Evolutionary conservation across 805 yeast species (phyloP).

Genomic region (Wickerhamomyces chaumierensis): DNA sequence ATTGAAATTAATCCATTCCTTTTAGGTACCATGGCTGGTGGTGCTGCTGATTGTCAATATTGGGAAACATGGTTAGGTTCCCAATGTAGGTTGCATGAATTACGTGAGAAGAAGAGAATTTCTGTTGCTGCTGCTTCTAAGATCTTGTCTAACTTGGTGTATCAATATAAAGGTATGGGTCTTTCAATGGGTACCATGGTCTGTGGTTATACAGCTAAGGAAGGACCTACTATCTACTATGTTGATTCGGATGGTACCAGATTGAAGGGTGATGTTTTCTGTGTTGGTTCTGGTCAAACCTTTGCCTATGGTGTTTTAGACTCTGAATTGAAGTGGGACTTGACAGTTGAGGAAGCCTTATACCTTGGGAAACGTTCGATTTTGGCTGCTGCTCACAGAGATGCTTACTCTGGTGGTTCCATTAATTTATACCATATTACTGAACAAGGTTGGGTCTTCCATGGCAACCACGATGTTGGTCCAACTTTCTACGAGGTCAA

Average conservation of each 20-base stretch:
- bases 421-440: slow-evolving; percentile 88
- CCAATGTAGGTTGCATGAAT: slow-evolving; percentile 90
- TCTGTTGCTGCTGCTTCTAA: slow-evolving; percentile 96
- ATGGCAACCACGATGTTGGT: slow-evolving; percentile 92
- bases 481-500: slow-evolving; percentile 86
- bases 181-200: slow-evolving; percentile 98
- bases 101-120: slow-evolving; percentile 89
- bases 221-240: slow-evolving; percentile 90
- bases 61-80: slow-evolving; percentile 99
- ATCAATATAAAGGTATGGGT: slow-evolving; percentile 96
- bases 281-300: slow-evolving; percentile 99
- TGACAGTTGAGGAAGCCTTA: slow-evolving; percentile 86
- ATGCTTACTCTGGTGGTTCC: slow-evolving; percentile 96
- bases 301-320: slow-evolving; percentile 98
- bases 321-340: slow-evolving; percentile 84
- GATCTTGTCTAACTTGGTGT: slow-evolving; percentile 81
- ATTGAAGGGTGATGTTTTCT: slow-evolving; percentile 85
- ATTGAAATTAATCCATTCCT: slow-evolving; percentile 92
- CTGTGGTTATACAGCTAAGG: slow-evolving; percentile 92
- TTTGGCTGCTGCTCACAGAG: slow-evolving; percentile 96
- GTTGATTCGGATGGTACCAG: slow-evolving; percentile 97
- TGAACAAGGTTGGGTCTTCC: slow-evolving; percentile 89
- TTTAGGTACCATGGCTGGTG: slow-evolving; percentile 98
- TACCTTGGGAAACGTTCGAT: slow-evolving; percentile 91
- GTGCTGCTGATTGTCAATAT: slow-evolving; percentile 98